phyloP scores from a whole-genome alignment of 352 stramenopile genomes.

The Phytopythium vexans region DNA sequence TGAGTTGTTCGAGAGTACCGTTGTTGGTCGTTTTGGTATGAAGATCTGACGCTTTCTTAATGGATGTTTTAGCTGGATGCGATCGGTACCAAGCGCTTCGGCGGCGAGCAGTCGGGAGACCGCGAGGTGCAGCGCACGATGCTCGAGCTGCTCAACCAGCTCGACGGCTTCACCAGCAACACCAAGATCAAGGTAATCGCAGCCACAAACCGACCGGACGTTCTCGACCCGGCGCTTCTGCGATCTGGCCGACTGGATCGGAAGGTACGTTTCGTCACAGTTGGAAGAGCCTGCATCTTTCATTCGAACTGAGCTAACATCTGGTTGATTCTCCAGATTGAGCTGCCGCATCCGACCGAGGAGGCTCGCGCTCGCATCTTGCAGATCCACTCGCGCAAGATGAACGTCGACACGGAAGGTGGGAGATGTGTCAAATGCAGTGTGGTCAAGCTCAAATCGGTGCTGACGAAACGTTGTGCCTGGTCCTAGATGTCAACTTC shows the following conservation, averaged over 20 bases:
- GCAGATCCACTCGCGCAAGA: constrained; percentile 97
- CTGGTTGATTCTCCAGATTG: constrained; percentile 77
- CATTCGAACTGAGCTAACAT: neutral
- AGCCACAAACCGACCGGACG: constrained; percentile 96
- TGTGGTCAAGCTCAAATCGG: neutral
- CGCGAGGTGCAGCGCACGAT: constrained; percentile 98
- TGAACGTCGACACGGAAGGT: constrained; percentile 94
- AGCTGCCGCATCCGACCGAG: constrained; percentile 97
- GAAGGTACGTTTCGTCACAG: constrained; percentile 65
- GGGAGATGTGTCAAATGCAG: neutral
- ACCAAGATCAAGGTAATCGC: constrained; percentile 99
- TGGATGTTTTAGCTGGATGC: constrained; percentile 86
- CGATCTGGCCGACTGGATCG: constrained; percentile 91
- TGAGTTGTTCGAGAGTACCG: constrained; percentile 6
- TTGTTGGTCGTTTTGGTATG: neutral
- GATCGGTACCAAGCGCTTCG: constrained; percentile 98
- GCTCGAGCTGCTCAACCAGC: constrained; percentile 97
- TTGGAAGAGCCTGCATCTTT: neutral
- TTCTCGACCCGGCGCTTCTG: constrained; percentile 96
- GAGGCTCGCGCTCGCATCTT: constrained; percentile 96
- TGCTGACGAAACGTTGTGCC: neutral
- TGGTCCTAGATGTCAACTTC: constrained; percentile 91
- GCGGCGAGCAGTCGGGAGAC: constrained; percentile 95
- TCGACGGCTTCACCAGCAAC: constrained; percentile 98
- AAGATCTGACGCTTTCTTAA: neutral